These are phyloP conservation scores for Vishniacozyma victoriae DNA, from an alignment of 768 basidiomycete genomes.

Conservation along the genomic window DNA sequence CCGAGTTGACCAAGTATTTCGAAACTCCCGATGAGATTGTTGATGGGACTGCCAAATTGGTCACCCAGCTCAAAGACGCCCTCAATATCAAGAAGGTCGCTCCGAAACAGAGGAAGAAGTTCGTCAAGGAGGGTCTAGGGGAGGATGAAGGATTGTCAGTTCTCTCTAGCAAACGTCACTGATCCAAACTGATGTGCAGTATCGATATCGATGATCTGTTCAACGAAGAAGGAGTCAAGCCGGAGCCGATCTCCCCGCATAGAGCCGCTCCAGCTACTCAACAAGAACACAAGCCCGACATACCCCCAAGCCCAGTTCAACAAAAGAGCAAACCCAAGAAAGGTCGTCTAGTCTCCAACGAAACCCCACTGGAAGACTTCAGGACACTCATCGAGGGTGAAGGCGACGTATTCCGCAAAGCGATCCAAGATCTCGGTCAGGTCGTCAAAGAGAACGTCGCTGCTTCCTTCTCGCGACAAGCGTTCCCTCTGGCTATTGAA, in stretches of 20 bases:
- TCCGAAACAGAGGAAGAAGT: constrained; percentile 53
- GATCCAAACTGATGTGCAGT: constrained; percentile 11
- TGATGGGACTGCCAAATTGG: constrained; percentile 56
- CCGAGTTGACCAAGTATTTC: constrained; percentile 76
- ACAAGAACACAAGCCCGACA: not conserved
- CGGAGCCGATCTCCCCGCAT: constrained; percentile 5
- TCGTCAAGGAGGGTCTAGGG: constrained; percentile 45
- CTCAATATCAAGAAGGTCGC: constrained; percentile 80
- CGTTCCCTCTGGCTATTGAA: constrained; percentile 64
- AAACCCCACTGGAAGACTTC: constrained; percentile 73
- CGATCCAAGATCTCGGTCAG: constrained; percentile 61
- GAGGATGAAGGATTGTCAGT: constrained; percentile 47
- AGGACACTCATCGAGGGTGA: constrained; percentile 57
- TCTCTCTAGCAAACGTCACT: not conserved
- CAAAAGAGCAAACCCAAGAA: constrained; percentile 37
- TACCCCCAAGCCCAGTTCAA: constrained; percentile 38
- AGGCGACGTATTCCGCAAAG: constrained; percentile 77
- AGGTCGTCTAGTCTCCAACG: constrained; percentile 69
- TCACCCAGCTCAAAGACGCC: constrained; percentile 58
- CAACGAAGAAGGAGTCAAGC: constrained; percentile 52
- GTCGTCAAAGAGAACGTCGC: constrained; percentile 67
- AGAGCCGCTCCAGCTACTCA: too few species aligned
- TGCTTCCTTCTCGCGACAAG: constrained; percentile 63
- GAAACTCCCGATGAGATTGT: constrained; percentile 65
- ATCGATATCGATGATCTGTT: constrained; percentile 43